A percentile compares a stretch with the other conserved stretches of the same genome.
These are phyloP conservation scores for Ophiosphaerella herpotricha DNA, from an alignment of 2,329 filamentous ascomycete genomes.

Conservation along the genomic window DNA sequence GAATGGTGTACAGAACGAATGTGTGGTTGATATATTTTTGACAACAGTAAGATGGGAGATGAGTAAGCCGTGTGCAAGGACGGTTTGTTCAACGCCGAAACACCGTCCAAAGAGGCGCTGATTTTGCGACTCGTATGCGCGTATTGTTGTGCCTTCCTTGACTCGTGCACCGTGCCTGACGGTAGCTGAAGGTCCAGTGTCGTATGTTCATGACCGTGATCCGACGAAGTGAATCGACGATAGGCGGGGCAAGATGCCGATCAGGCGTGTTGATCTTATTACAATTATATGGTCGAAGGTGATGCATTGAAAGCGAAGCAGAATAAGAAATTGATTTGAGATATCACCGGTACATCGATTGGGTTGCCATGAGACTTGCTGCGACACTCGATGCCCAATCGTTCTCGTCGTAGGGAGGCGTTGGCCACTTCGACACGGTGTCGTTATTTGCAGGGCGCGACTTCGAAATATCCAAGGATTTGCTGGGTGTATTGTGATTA, in stretches of 20 bases:
- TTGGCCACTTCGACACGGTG: slow-evolving; percentile 78
- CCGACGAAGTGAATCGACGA: slow-evolving; percentile 31
- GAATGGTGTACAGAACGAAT: slow-evolving; percentile 28
- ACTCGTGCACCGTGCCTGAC: slow-evolving; percentile 45
- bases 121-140: slow-evolving; percentile 28
- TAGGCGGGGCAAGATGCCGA: slow-evolving; percentile 28
- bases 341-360: slow-evolving; percentile 43
- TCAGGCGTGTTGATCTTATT: slow-evolving; percentile 36
- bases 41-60: slow-evolving; percentile 23
- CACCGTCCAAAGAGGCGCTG: slow-evolving; percentile 35
- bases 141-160: slow-evolving; percentile 27
- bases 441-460: slow-evolving; percentile 49
- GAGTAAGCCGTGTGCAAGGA: slow-evolving; percentile 31
- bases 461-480: slow-evolving; percentile 69
- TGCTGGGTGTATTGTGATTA: slow-evolving; percentile 66
- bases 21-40: slow-evolving; percentile 22
- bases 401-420: slow-evolving; percentile 90
- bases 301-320: slow-evolving; percentile 32
- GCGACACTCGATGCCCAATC: slow-evolving; percentile 88
- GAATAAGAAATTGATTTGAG: slow-evolving; percentile 12
- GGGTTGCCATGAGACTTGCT: slow-evolving; percentile 63
- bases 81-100: slow-evolving; percentile 31
- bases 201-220: slow-evolving; percentile 38
- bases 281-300: slow-evolving; percentile 38
- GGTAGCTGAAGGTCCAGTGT: slow-evolving; percentile 36